These are phyloP conservation scores for Monosporascus sp. DNA, from an alignment of 2,329 filamentous ascomycete genomes.

Conservation along the genomic window DNA sequence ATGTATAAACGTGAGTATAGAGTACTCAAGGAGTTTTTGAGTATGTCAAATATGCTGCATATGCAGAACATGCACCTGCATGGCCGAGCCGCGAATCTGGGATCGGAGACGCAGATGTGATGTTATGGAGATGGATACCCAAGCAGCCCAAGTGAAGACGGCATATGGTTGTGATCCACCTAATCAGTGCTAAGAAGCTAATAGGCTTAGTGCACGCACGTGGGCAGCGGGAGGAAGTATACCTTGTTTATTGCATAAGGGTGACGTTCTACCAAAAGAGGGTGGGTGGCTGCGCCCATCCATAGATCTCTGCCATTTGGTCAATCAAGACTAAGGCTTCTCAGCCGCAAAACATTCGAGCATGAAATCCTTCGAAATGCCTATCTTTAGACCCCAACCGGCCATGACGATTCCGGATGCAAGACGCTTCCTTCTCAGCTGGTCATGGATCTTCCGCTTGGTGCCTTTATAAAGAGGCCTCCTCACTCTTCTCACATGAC, in stretches of 20 bases:
- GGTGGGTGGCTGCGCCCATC: too few species aligned
- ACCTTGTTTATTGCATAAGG: background rate
- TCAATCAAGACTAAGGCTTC: background rate
- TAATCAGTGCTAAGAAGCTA: background rate
- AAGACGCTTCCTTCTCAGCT: background rate
- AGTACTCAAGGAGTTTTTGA: too few species aligned
- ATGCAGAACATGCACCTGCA: background rate
- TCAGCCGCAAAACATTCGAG: background rate
- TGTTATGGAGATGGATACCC: background rate
- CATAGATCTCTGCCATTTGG: background rate
- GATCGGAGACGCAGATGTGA: background rate
- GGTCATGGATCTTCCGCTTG: background rate
- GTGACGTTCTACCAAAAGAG: too few species aligned
- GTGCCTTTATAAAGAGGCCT: background rate
- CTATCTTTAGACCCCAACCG: background rate
- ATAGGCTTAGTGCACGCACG: background rate
- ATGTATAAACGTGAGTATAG: background rate
- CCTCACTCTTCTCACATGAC: background rate
- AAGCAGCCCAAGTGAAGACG: background rate
- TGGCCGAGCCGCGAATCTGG: background rate
- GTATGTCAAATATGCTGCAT: too few species aligned
- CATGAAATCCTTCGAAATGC: background rate
- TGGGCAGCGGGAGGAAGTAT: background rate
- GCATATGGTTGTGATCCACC: background rate
- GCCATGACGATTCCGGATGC: background rate